Evolutionary conservation across 1,139 yeast species (phyloP).

Genomic region (Hyphopichia burtonii): DNA sequence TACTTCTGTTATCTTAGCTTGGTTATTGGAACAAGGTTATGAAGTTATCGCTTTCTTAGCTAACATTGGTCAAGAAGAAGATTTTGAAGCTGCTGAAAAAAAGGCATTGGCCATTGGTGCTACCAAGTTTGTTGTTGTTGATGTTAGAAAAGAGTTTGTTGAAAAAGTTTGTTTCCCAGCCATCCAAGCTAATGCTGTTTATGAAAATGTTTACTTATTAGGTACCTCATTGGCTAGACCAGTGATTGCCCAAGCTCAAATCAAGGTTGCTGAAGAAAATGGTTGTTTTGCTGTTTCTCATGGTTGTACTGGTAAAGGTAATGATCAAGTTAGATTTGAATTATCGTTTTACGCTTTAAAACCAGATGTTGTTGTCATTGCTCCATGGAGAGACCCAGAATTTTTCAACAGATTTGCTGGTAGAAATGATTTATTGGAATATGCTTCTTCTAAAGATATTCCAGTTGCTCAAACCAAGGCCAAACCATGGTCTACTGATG

Average conservation of each 20-base stretch:
- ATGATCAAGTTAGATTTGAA: constrained; percentile 98
- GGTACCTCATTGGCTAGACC: constrained; percentile 99
- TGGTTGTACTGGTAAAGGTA: constrained; percentile 99
- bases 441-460: constrained; percentile 86
- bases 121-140: constrained; percentile 88
- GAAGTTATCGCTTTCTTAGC: constrained; percentile 98
- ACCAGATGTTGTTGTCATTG: constrained; percentile 95
- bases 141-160: constrained; percentile 92
- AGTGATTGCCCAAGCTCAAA: constrained; percentile 97
- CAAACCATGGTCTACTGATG: constrained; percentile 99
- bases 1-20: constrained; percentile 94
- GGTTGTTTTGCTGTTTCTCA: constrained; percentile 98
- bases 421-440: constrained; percentile 90
- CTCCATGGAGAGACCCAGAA: constrained; percentile 98
- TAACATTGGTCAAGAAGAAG: constrained; percentile 98
- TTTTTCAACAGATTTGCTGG: constrained; percentile 97
- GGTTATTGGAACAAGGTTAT: constrained; percentile 97
- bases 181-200: constrained; percentile 93
- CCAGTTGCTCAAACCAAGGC: constrained; percentile 97
- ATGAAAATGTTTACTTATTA: constrained; percentile 91
- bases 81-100: constrained; percentile 93
- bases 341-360: constrained; percentile 94
- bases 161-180: constrained; percentile 95
- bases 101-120: constrained; percentile 98
- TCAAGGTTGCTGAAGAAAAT: constrained; percentile 92